Evolutionary conservation across 257 asterid genomes (phyloP), one percentile per base, ranked within the genome.

Genomic region (Misopates orontium): DNA sequence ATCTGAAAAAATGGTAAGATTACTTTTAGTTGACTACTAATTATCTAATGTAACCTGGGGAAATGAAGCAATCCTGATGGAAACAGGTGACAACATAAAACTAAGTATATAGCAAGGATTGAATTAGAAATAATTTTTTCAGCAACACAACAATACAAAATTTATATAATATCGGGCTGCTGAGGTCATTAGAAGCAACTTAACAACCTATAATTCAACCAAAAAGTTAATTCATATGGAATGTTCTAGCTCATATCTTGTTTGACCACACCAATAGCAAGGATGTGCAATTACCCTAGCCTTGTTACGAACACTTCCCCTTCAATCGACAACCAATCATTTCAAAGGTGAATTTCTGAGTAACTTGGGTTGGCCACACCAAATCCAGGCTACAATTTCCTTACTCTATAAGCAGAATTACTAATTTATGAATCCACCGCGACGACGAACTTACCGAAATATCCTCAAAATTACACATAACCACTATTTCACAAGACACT

Each of bases 1-100:
- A 64, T 68, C 70, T 18, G 52, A 21, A 62, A 32, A 11, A 36
- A 68, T 65, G 39, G 70, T 39, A 24, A 36, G 12, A 60, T 23
- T 31, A 31, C n/a, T n/a, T n/a, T n/a, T n/a, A n/a, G n/a, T n/a
- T n/a, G n/a, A n/a, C n/a, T n/a, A n/a, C n/a, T n/a, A n/a, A n/a
- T n/a, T n/a, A n/a, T n/a, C n/a, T n/a, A n/a, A n/a, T n/a, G 42
- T 28, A 55, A 51, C 20, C 15, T 3, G 40, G 40, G 22, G 22
- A 9, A 17, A 18, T 24, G 17, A 39, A 36, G 18, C 17, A 52
- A 41, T 19, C n/a, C 50, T 15, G 36, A 61, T 61, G 25, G 39
- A 47, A 10, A 56, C 15, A 18, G 44, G 56, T 32, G 44, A 28
- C 42, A 36, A 4, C 8, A 36, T 4, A 36, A 36, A 49, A 0